These are phyloP conservation scores for Trichoderma citrinoviride DNA, from an alignment of 2,329 filamentous ascomycete species.

Conservation along the genomic window DNA sequence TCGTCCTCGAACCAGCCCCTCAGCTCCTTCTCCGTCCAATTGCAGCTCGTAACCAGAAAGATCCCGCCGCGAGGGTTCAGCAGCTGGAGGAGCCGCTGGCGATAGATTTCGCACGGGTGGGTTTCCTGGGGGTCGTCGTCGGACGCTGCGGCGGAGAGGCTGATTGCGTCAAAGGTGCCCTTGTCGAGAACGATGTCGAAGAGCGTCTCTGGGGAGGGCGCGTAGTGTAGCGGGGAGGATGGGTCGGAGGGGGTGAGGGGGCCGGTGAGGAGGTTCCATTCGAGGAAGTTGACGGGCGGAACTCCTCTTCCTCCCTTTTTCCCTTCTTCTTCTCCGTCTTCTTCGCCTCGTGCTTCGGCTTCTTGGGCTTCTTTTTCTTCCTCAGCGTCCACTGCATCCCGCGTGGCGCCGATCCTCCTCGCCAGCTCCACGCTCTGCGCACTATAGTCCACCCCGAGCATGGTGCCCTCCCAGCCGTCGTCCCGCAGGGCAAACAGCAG, in stretches of 20 bases:
- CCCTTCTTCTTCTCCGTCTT: neutral
- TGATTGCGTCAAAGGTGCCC: constrained; percentile 95
- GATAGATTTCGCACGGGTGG: constrained; percentile 73
- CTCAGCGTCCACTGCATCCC: neutral
- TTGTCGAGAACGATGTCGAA: constrained; percentile 97
- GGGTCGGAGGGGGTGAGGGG: constrained; percentile 34
- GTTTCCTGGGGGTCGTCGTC: constrained; percentile 40
- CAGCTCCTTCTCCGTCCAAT: constrained; percentile 93
- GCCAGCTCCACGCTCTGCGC: constrained; percentile 72
- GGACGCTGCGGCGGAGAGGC: constrained; percentile 59
- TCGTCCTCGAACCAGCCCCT: constrained; percentile 68
- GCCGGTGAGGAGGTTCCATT: constrained; percentile 63
- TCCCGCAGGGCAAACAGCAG: constrained; percentile 79
- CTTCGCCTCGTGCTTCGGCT: too few species aligned
- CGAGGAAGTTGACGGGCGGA: constrained; percentile 41
- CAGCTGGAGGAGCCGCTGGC: constrained; percentile 62
- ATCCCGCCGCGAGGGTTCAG: constrained; percentile 65
- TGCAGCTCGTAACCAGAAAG: constrained; percentile 90
- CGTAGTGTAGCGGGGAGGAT: constrained; percentile 27
- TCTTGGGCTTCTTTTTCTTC: neutral
- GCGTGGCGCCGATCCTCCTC: constrained; percentile 52
- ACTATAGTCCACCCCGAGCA: constrained; percentile 90
- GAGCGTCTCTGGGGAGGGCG: constrained; percentile 40
- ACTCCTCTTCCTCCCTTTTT: too few species aligned
- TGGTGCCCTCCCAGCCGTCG: constrained; percentile 59